Base-by-base conservation (phyloP, 495 filamentous ascomycete species). In the Annulohypoxylon bovei region DNA sequence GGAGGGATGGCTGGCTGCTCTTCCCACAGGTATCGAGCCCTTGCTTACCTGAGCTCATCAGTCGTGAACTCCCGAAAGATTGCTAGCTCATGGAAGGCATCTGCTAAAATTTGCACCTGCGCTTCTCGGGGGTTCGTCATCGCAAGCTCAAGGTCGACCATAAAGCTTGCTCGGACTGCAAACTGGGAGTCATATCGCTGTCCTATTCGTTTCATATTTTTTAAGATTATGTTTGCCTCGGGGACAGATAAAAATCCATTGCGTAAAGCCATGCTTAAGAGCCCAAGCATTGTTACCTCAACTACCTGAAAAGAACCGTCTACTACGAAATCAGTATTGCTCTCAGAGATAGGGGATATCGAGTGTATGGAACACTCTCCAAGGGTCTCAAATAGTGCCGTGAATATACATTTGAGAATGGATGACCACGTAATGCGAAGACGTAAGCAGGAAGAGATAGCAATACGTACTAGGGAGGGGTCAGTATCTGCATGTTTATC, bases 21-120 rank as follows among this genome's bases (percentile, higher is more conserved):
- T 59, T 42, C 37, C 28, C 22, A 56, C 35, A 66, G 44, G 11
- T 58, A 18, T 59, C 53, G 35, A 64, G 44, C 46, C 37, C 63
- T 63, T 64, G 53, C 69, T 67, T 62, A 67, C 63, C 58, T 62
- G 53, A 67, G 53, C 52, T 71, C 69, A 20, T 58, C 63, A 53
- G 63, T 71, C n/a, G 69, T 71, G n/a, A 71, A 71, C 59, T 71
- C 69, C 44, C 69, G 63, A 55, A 72, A 68, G 44, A 69, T 61
- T 16, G 68, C 59, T 11, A 72, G 14, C n/a, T 75, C 65, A 44
- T 75, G 62, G 49, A 75, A 72, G 1, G 66, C 65, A 28, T 63
- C 33, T 7, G 73, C 73, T 18, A 73, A 22, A 9, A 22, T 75
- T 54, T 72, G 70, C n/a, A 72, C 70, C 16, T 61, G 58, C 27